Conservation (phyloP, 202 grass and related monocot species). For the Sporobolus alterniflorus region DNA sequence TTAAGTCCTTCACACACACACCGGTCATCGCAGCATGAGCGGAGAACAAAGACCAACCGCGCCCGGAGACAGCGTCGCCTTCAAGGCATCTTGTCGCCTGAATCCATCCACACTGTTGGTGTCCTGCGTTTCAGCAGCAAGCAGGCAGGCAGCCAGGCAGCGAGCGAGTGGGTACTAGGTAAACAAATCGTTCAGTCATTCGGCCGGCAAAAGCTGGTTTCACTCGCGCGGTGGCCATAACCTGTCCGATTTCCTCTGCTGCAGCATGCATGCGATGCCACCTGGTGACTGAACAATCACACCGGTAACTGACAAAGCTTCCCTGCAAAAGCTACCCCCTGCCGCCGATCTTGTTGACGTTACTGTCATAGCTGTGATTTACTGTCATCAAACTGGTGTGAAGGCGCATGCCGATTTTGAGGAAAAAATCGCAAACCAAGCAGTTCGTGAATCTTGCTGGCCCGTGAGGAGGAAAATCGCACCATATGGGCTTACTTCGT, state of each 20-base stretch:
- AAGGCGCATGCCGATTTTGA: too few relatives aligned
- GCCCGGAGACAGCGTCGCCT: neutral
- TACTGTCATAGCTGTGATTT: neutral
- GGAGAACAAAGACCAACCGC: neutral
- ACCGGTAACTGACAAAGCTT: neutral
- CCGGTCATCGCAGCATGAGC: neutral
- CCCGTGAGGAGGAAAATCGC: too few relatives aligned
- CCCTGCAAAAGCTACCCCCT: conserved; percentile 3
- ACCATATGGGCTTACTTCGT: too few relatives aligned
- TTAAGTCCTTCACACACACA: neutral
- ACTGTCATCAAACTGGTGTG: too few relatives aligned
- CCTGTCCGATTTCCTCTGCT: neutral
- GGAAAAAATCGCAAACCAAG: too few relatives aligned
- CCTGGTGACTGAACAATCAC: neutral
- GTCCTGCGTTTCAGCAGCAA: neutral
- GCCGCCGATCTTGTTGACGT: neutral
- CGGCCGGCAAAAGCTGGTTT: conserved; percentile 1
- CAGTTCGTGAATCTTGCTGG: too few relatives aligned
- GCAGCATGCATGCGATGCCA: neutral
- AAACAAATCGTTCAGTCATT: neutral
- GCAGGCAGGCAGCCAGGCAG: neutral
- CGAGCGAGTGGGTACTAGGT: too few relatives aligned
- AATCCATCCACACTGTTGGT: neutral
- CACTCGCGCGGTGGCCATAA: neutral
- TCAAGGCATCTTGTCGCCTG: conserved; percentile 18